Conservation (phyloP, 2,329 filamentous ascomycete genomes). For the Talaromyces funiculosus region DNA sequence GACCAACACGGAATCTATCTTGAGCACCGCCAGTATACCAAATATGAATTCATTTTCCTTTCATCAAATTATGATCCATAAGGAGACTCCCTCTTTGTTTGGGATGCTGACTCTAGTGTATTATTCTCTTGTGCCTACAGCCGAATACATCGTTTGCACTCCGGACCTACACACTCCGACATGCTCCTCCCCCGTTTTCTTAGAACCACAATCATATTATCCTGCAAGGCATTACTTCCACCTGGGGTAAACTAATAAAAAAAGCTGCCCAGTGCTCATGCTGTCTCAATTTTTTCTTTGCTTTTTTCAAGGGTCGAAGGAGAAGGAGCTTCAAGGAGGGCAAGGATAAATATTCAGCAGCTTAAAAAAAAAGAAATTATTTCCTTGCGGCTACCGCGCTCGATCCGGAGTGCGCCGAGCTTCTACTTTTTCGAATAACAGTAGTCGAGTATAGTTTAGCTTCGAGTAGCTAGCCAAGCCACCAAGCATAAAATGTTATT, state of each 20-base stretch:
- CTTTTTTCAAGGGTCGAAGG: background rate
- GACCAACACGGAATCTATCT: background rate
- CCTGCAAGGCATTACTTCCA: background rate
- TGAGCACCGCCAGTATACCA: background rate
- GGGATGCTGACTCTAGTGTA: background rate
- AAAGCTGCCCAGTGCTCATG: background rate
- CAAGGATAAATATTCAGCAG: background rate
- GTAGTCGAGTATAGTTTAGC: background rate
- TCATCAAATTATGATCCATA: background rate
- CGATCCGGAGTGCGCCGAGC: slow-evolving; percentile 7
- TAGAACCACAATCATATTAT: background rate
- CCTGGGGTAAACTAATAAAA: background rate
- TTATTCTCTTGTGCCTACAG: background rate
- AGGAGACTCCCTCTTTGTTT: background rate
- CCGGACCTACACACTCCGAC: background rate
- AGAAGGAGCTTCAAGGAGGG: too few species aligned
- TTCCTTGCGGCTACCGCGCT: slow-evolving; percentile 11
- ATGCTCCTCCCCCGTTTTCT: background rate
- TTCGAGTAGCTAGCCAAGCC: background rate
- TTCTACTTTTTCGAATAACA: background rate
- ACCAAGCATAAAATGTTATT: background rate
- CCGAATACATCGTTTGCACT: background rate
- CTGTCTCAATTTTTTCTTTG: background rate
- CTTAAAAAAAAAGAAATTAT: slow-evolving; percentile 2
- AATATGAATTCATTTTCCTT: background rate